Conservation (phyloP, 2,329 filamentous ascomycete species). For the Aspergillus latus region DNA sequence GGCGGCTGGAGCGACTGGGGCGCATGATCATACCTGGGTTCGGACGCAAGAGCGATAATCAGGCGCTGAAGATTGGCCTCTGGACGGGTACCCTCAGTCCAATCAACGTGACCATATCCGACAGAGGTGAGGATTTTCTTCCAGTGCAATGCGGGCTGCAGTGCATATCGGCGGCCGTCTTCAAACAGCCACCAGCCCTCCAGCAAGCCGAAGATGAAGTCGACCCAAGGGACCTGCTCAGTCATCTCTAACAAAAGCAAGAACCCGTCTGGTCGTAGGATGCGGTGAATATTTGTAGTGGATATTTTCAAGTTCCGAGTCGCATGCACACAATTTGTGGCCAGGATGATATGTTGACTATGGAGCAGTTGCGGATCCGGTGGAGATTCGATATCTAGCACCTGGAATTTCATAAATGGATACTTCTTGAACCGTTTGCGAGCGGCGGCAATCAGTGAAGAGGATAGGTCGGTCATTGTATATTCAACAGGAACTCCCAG, state of each 20-base stretch:
- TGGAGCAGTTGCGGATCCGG: slow-evolving; percentile 29
- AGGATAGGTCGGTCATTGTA: slow-evolving; percentile 49
- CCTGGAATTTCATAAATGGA: slow-evolving; percentile 31
- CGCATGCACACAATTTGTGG: slow-evolving; percentile 43
- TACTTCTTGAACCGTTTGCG: slow-evolving; percentile 26
- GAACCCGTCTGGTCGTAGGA: slow-evolving; percentile 29
- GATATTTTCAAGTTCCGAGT: slow-evolving; percentile 27
- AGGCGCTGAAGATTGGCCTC: slow-evolving; percentile 39
- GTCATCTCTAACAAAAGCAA: slow-evolving; percentile 33
- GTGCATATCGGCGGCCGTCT: slow-evolving; percentile 28
- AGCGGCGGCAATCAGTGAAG: slow-evolving; percentile 44
- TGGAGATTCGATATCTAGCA: slow-evolving; percentile 35
- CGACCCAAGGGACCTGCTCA: slow-evolving; percentile 29
- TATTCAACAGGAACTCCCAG: slow-evolving; percentile 31
- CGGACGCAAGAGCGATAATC: not conserved
- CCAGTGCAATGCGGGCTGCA: slow-evolving; percentile 22
- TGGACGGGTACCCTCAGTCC: slow-evolving; percentile 41
- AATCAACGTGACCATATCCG: slow-evolving; percentile 33
- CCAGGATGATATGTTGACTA: slow-evolving; percentile 35
- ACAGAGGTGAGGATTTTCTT: slow-evolving; percentile 50
- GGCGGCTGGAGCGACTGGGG: too few species aligned
- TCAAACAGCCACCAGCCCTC: slow-evolving; percentile 41
- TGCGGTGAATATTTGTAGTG: slow-evolving; percentile 18
- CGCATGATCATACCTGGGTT: too few species aligned
- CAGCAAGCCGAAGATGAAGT: slow-evolving; percentile 35